A percentile compares a stretch with the other conserved stretches of the same genome.
These are phyloP conservation scores for Physcomitrellopsis africana DNA, from an alignment of 225 moss, liverwort and hornwort genomes.

Conservation along the genomic window DNA sequence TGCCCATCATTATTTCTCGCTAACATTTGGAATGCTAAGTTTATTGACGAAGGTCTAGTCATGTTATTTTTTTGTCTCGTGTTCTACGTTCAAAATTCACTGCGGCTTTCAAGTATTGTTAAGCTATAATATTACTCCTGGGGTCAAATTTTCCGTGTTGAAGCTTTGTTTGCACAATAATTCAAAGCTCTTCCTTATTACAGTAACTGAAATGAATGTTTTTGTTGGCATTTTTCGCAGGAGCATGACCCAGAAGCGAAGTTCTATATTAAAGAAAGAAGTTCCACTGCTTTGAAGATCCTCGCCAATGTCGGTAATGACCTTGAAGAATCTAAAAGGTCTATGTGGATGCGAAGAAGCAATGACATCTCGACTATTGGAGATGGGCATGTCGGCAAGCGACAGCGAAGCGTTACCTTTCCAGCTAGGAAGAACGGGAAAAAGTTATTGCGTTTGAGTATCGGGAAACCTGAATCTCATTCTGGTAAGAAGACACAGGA, in stretches of 20 bases:
- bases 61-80: constrained; percentile 17
- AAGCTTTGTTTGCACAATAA: background rate
- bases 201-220: constrained; percentile 1
- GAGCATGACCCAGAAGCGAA: constrained; percentile 2
- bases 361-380: constrained; percentile 26
- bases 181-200: background rate
- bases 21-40: background rate
- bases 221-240: constrained; percentile 27
- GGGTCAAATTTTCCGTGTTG: background rate
- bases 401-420: constrained; percentile 37
- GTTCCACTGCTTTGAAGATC: constrained; percentile 29
- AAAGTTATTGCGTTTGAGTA: constrained; percentile 46
- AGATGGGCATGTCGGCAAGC: constrained; percentile 24
- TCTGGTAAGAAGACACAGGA: constrained; percentile 19
- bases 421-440: constrained; percentile 36
- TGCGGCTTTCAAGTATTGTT: constrained; percentile 4
- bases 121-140: background rate
- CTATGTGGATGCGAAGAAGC: constrained; percentile 24
- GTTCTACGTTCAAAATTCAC: background rate
- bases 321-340: constrained; percentile 25
- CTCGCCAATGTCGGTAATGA: constrained; percentile 9
- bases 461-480: constrained; percentile 33
- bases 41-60: background rate
- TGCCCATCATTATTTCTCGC: background rate
- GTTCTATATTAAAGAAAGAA: constrained; percentile 25